phyloP scores from a whole-genome alignment of 768 basidiomycete genomes.

The Ephemerocybe angulata region DNA sequence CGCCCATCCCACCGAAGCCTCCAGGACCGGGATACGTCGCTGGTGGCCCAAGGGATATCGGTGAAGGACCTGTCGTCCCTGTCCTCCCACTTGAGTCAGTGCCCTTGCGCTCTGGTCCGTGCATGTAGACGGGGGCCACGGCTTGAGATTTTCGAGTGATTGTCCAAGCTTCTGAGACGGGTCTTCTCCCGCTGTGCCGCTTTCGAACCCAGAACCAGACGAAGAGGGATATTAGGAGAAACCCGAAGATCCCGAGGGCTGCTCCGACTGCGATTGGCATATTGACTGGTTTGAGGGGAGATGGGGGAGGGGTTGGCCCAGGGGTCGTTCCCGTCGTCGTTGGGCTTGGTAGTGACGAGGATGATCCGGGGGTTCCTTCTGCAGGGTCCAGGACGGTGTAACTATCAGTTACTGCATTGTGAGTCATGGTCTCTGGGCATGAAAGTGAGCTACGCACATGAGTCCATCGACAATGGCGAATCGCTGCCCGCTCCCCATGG shows the following conservation, averaged over 20 bases:
- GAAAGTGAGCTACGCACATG: too few relatives aligned
- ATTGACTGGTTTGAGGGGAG: not conserved
- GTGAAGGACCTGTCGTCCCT: not conserved
- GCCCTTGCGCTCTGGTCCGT: too few relatives aligned
- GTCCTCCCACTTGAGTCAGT: too few relatives aligned
- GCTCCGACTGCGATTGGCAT: constrained; percentile 28
- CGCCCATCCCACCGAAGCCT: too few relatives aligned
- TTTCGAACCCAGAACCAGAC: constrained; percentile 28
- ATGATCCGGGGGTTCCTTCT: too few relatives aligned
- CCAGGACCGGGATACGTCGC: not conserved
- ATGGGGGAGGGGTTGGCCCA: not conserved
- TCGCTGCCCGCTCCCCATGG: constrained; percentile 32
- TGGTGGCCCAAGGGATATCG: constrained; percentile 2
- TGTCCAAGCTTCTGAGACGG: constrained; percentile 35
- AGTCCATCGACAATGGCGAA: constrained; percentile 38
- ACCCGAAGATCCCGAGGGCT: constrained; percentile 28
- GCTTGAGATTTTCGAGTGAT: constrained; percentile 9
- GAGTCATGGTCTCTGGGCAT: too few relatives aligned
- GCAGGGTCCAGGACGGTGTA: too few relatives aligned
- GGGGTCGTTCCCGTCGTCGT: too few relatives aligned
- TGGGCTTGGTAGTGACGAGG: too few relatives aligned
- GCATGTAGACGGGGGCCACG: not conserved
- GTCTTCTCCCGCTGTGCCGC: constrained; percentile 18
- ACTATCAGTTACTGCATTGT: too few relatives aligned
- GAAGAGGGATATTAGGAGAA: constrained; percentile 23